Evolutionary conservation across 192 early-diverging fungal species (phyloP), one percentile per base, ranked within the genome.

Genomic region (Entophlyctis luteolus): DNA sequence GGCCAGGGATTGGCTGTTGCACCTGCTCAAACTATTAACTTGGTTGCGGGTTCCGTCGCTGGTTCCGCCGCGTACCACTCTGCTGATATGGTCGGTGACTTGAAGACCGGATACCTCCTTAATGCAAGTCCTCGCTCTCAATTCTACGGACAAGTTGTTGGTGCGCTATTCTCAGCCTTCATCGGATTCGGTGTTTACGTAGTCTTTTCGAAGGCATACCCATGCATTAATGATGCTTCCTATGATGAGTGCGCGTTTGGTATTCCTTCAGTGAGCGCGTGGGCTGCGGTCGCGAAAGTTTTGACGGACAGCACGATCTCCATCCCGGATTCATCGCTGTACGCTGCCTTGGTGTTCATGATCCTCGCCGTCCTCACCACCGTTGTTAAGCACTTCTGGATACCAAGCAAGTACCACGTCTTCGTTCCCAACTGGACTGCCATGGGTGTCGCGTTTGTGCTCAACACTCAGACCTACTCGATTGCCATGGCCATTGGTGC

Each of bases 101-200:
- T 94, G 37, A 94, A 94, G 62, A 94, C 92, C 4, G 92, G 92
- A 4, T 90, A 94, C 57, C 46, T 94, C 27, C 78, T 94, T 42
- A 81, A 83, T 31, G 92, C 92, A 12, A 90, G 89, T 0, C 92
- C 92, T 3, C 83, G 86, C 46, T 87, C 92, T 0, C 92, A 94
- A 73, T 94, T 94, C 77, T 81, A 82, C 57, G 92, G 86, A 4
- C 92, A 94, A 65, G 72, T 91, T 70, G 80, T 92, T 32, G 92
- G 92, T 2, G 88, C 89, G 45, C 71, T 91, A 29, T 82, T 87
- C 42, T 86, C 86, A 36, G 67, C 86, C 63, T 75, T 71, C 49
- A 77, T 88, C 58, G 54, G 72, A 35, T 75, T 88, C 14, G 80
- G 77, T 38, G 66, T 89, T 20, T 89, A 80, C 67, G 62, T 84